Evolutionary conservation across 768 basidiomycete species (phyloP).

Genomic region (Punctularia strigosozonata): DNA sequence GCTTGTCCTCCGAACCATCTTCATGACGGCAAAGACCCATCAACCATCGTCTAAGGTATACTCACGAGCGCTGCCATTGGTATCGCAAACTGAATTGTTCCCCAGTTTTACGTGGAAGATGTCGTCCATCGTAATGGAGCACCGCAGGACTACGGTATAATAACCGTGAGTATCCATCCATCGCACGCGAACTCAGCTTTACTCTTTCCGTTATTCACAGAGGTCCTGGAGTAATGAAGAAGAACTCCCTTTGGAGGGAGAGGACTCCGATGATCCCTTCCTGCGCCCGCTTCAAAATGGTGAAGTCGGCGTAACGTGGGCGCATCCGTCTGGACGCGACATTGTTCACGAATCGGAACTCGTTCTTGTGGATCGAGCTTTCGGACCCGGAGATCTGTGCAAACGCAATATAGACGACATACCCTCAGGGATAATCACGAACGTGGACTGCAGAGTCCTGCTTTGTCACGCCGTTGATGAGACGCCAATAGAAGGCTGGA

Average conservation of each 20-base stretch:
- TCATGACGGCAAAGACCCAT: too few relatives aligned
- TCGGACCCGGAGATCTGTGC: slow-evolving; percentile 72
- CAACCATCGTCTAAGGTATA: too few relatives aligned
- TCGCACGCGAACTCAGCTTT: too few relatives aligned
- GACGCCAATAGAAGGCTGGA: slow-evolving; percentile 49
- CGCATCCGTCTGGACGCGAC: slow-evolving; percentile 41
- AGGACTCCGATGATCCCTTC: slow-evolving; percentile 52
- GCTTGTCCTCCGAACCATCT: too few relatives aligned
- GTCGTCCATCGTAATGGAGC: too few relatives aligned
- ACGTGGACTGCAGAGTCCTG: slow-evolving; percentile 51
- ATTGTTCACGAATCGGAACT: slow-evolving; percentile 65
- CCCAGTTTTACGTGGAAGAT: too few relatives aligned
- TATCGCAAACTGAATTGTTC: too few relatives aligned
- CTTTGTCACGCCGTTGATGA: slow-evolving; percentile 67
- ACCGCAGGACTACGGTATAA: too few relatives aligned
- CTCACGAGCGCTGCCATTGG: too few relatives aligned
- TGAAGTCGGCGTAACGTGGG: slow-evolving; percentile 74
- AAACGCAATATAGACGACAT: slow-evolving; percentile 69
- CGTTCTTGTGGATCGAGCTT: slow-evolving; percentile 60
- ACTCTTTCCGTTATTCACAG: too few relatives aligned
- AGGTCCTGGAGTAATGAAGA: slow-evolving; percentile 87
- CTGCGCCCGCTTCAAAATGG: slow-evolving; percentile 66
- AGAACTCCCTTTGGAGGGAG: slow-evolving; percentile 37
- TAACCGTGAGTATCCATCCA: too few relatives aligned
- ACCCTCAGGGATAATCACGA: slow-evolving; percentile 63